Evolutionary conservation across 78 protist species (phyloP).

Genomic region (Bodo saltans): DNA sequence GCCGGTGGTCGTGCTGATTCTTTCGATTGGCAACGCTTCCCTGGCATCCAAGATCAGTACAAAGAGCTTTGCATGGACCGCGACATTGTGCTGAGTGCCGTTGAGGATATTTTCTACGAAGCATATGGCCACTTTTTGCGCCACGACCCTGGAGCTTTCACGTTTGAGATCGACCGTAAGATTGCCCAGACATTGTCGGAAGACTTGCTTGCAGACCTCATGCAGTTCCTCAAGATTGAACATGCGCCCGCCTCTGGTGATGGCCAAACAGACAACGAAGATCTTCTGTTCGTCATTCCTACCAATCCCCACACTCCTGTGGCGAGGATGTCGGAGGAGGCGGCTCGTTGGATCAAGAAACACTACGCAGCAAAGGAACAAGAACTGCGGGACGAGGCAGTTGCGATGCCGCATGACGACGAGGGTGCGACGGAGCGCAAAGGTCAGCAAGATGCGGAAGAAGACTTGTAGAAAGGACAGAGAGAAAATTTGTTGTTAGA

Average conservation of each 20-base stretch:
- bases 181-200: not conserved
- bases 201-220: slow-evolving; percentile 10
- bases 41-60: slow-evolving; percentile 17
- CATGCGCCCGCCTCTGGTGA: slow-evolving; percentile 23
- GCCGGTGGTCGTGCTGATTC: not conserved
- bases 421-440: no score
- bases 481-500: no score
- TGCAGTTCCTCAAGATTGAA: not conserved
- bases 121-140: slow-evolving; percentile 28
- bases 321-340: not conserved
- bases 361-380: not conserved
- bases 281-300: not conserved
- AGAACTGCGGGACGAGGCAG: slow-evolving; percentile 11
- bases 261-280: not conserved
- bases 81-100: not conserved
- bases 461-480: no score
- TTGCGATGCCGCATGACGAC: not conserved
- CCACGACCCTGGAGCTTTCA: slow-evolving; percentile 24
- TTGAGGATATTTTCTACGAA: slow-evolving; percentile 30
- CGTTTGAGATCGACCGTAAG: not conserved
- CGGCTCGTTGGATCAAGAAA: not conserved
- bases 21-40: not conserved
- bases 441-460: no score
- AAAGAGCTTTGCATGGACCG: slow-evolving; percentile 2
- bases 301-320: not conserved